These are phyloP conservation scores for Pycnococcus provasolii DNA, from an alignment of 139 green algal species.

Conservation along the genomic window DNA sequence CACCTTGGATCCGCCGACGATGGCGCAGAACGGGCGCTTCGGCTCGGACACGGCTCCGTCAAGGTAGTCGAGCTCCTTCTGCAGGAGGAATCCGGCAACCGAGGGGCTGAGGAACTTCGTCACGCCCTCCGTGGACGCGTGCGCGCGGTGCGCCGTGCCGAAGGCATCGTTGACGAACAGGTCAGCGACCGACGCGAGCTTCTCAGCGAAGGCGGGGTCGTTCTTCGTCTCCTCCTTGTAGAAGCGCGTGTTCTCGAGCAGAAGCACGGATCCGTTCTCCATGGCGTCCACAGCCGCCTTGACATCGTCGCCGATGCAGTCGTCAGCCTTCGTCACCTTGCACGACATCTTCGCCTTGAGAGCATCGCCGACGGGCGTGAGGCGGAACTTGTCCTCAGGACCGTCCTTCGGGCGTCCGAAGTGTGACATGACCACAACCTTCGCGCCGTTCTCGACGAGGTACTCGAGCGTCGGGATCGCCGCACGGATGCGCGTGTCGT, in stretches of 20 bases:
- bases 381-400: constrained; percentile 89
- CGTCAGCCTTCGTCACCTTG: constrained; percentile 78
- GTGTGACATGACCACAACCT: constrained; percentile 92
- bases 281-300: constrained; percentile 50
- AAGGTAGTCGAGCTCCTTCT: constrained; percentile 95
- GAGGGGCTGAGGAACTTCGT: constrained; percentile 57
- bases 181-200: constrained; percentile 85
- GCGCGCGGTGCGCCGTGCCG: constrained; percentile 93
- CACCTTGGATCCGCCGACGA: constrained; percentile 97
- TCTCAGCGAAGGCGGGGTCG: constrained; percentile 80
- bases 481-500: constrained; percentile 95
- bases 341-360: constrained; percentile 73
- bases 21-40: constrained; percentile 89
- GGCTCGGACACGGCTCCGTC: constrained; percentile 78
- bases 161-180: constrained; percentile 99
- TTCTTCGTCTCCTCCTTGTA: constrained; percentile 99
- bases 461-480: constrained; percentile 84
- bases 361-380: constrained; percentile 64
- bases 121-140: constrained; percentile 94
- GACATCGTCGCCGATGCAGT: constrained; percentile 91
- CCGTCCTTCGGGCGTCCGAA: constrained; percentile 92
- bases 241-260: constrained; percentile 95
- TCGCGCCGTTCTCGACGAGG: constrained; percentile 89
- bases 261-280: constrained; percentile 70
- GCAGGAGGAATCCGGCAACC: constrained; percentile 79